phyloP scores from a whole-genome alignment of 139 green algal species.

The Diplosphaera chodatii region DNA sequence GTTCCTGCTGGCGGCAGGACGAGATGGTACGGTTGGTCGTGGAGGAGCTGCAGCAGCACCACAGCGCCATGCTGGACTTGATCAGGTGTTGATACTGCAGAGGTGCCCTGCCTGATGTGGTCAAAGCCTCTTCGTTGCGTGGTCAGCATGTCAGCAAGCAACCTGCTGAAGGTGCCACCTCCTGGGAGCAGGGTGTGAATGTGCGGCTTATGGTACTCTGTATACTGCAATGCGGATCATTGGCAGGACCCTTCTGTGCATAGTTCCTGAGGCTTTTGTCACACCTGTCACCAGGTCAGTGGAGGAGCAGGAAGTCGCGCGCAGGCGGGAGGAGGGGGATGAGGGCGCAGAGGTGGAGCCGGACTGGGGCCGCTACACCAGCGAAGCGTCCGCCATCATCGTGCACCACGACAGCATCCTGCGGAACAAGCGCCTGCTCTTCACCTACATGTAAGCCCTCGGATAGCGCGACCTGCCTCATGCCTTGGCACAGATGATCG shows the following conservation, averaged over 20 bases:
- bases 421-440: constrained; percentile 48
- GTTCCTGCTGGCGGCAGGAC: too few relatives aligned
- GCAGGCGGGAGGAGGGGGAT: constrained; percentile 14
- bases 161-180: too few relatives aligned
- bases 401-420: constrained; percentile 49
- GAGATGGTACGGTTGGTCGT: constrained; percentile 31
- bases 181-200: not conserved
- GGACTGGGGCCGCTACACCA: constrained; percentile 8
- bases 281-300: constrained; percentile 3
- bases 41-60: constrained; percentile 35
- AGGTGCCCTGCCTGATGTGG: too few relatives aligned
- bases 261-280: too few relatives aligned
- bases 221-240: too few relatives aligned
- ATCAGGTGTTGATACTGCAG: too few relatives aligned
- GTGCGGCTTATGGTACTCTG: too few relatives aligned
- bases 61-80: constrained; percentile 23
- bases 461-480: too few relatives aligned
- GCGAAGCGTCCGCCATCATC: constrained; percentile 41
- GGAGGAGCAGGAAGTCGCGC: constrained; percentile 11
- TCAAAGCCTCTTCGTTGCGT: too few relatives aligned
- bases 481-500: too few relatives aligned
- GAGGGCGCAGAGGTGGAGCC: constrained; percentile 3
- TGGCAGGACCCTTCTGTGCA: too few relatives aligned
- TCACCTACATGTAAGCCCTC: constrained; percentile 37
- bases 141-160: too few relatives aligned